phyloP scores from a whole-genome alignment of 768 basidiomycete species.

The Lanmaoa pseudosensibilis region DNA sequence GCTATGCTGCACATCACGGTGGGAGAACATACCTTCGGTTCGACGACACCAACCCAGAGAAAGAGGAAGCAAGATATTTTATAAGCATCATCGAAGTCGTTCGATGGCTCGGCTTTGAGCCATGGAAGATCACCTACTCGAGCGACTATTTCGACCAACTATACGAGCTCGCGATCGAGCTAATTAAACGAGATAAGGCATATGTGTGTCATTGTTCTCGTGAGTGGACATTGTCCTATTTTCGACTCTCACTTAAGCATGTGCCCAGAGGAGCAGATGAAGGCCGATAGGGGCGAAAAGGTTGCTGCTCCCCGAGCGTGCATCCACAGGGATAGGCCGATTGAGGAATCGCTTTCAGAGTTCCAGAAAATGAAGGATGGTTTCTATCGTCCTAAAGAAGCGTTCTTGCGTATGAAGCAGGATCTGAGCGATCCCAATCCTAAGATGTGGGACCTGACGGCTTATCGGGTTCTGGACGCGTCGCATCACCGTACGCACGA shows the following conservation, averaged over 20 bases:
- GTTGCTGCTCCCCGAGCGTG: conserved; percentile 81
- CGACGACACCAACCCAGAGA: conserved; percentile 98
- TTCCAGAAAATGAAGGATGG: conserved; percentile 94
- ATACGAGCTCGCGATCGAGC: conserved; percentile 81
- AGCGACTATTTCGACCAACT: conserved; percentile 93
- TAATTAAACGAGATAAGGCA: conserved; percentile 88
- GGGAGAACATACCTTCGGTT: conserved; percentile 93
- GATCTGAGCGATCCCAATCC: conserved; percentile 91
- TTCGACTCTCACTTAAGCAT: conserved; percentile 2
- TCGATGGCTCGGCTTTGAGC: conserved; percentile 96
- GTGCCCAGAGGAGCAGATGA: conserved; percentile 83
- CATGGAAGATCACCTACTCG: conserved; percentile 98
- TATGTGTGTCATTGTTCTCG: conserved; percentile 97
- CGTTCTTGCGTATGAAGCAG: conserved; percentile 96
- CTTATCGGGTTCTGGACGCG: conserved; percentile 88
- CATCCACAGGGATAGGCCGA: conserved; percentile 79
- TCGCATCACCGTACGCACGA: conserved; percentile 91
- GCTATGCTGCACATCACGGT: conserved; percentile 93
- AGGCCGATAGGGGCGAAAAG: conserved; percentile 82
- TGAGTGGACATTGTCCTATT: conserved; percentile 42
- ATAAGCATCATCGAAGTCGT: conserved; percentile 95
- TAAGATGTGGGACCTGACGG: conserved; percentile 99
- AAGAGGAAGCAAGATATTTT: conserved; percentile 94
- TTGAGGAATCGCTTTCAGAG: conserved; percentile 83
- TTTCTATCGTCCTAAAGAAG: conserved; percentile 87